Evolutionary conservation across 331 rosid genomes (phyloP).

Genomic region (Arachis monticola): DNA sequence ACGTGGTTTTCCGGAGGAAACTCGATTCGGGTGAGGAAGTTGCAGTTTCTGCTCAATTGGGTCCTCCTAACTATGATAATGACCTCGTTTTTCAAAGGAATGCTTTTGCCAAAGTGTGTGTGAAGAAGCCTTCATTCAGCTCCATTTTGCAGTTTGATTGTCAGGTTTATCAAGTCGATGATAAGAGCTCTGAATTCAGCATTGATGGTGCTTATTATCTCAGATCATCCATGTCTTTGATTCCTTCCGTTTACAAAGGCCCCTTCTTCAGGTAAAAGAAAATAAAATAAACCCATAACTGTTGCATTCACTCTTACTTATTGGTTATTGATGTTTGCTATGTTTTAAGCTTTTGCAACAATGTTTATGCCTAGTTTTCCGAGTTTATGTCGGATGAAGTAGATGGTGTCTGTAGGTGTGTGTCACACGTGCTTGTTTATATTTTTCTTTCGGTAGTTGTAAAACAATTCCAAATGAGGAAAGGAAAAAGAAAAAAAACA

Average conservation of each 20-base stretch:
- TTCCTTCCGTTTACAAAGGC: slow-evolving; percentile 61
- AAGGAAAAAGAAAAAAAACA: too few species aligned
- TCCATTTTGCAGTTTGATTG: slow-evolving; percentile 82
- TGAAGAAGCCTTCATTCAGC: slow-evolving; percentile 66
- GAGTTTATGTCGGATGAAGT: not conserved
- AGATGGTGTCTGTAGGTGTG: too few species aligned
- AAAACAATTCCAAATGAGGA: too few species aligned
- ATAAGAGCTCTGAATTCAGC: slow-evolving; percentile 45
- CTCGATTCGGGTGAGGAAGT: slow-evolving; percentile 69
- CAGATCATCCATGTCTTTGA: slow-evolving; percentile 45
- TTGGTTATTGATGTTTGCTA: not conserved
- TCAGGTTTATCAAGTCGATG: slow-evolving; percentile 40
- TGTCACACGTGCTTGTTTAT: too few species aligned
- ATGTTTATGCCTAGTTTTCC: not conserved
- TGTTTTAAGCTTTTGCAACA: not conserved
- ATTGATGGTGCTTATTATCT: slow-evolving; percentile 58
- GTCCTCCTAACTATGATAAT: slow-evolving; percentile 45
- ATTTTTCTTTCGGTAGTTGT: too few species aligned
- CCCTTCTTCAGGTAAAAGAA: slow-evolving; percentile 65
- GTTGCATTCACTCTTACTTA: not conserved
- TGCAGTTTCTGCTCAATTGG: slow-evolving; percentile 71
- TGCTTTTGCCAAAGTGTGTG: slow-evolving; percentile 70
- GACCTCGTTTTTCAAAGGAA: slow-evolving; percentile 53
- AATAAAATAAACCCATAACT: too few species aligned
- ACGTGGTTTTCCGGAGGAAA: slow-evolving; percentile 69